Evolutionary conservation across 2,329 filamentous ascomycete species (phyloP).

Genomic region (Sclerotinia minor): DNA sequence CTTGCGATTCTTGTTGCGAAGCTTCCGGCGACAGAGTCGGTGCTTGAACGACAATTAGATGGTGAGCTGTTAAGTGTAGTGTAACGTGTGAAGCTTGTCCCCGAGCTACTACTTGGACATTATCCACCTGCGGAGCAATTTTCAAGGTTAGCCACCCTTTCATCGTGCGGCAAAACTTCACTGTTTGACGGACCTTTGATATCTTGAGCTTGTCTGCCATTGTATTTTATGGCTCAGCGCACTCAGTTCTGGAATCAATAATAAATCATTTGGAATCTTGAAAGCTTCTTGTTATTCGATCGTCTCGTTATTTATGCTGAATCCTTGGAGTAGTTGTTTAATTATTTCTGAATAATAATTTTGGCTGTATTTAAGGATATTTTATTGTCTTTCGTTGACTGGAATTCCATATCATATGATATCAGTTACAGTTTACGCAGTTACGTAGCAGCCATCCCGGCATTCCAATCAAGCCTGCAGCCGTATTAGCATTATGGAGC

Average conservation of each 20-base stretch:
- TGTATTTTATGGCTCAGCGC: conserved; percentile 28
- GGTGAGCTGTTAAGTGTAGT: conserved; percentile 62
- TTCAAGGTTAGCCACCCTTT: conserved; percentile 3
- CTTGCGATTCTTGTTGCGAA: conserved; percentile 9
- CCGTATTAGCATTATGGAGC: background rate
- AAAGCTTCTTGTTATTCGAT: background rate
- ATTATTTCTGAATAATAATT: conserved; percentile 3
- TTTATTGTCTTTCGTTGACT: background rate
- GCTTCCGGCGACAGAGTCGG: conserved; percentile 28
- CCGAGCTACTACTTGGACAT: conserved; percentile 59
- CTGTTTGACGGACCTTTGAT: conserved; percentile 44
- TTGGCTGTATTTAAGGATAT: background rate
- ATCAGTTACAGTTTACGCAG: conserved; percentile 15
- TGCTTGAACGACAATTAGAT: conserved; percentile 50
- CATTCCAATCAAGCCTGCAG: background rate
- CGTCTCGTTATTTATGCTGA: background rate
- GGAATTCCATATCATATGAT: conserved; percentile 2
- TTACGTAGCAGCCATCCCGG: conserved; percentile 8
- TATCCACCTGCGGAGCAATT: conserved; percentile 52
- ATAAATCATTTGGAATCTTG: conserved; percentile 20
- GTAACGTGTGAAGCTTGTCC: conserved; percentile 58
- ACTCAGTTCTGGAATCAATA: conserved; percentile 11
- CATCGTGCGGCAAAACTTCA: conserved; percentile 6
- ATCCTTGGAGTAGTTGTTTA: background rate
- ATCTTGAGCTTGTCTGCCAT: conserved; percentile 49